Percentiles rank a stretch among this genome's conserved stretches.
phyloP scores from a whole-genome alignment of 2,329 filamentous ascomycete genomes.

The Trichoderma koningii region DNA sequence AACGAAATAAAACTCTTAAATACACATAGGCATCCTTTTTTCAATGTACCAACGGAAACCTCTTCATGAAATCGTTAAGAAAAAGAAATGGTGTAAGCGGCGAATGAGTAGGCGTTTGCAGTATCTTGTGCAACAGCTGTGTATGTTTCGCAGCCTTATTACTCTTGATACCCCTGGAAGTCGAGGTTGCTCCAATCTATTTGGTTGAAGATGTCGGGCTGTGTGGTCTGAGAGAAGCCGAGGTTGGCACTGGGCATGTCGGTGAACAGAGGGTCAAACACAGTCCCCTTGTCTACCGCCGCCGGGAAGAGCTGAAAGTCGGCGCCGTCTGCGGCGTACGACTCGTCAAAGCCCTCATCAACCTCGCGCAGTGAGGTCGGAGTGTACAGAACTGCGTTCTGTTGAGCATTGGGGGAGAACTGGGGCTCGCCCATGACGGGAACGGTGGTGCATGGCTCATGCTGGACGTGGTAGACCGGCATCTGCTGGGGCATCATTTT shows the following conservation, averaged over 20 bases:
- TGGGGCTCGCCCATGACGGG: constrained; percentile 44
- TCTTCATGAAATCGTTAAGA: constrained; percentile 27
- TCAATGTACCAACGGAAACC: constrained; percentile 20
- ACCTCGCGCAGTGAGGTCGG: constrained; percentile 62
- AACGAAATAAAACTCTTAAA: constrained; percentile 17
- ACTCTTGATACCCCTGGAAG: constrained; percentile 36
- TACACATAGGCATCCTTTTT: constrained; percentile 22
- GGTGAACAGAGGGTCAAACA: constrained; percentile 51
- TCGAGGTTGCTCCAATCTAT: constrained; percentile 47
- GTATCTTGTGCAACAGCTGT: not conserved
- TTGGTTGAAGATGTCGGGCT: constrained; percentile 53
- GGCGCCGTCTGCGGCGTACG: constrained; percentile 47
- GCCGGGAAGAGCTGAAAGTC: constrained; percentile 68
- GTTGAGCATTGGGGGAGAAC: constrained; percentile 69
- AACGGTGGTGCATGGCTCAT: constrained; percentile 34
- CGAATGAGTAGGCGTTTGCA: constrained; percentile 4
- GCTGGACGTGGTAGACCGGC: constrained; percentile 36
- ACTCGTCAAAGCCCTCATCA: constrained; percentile 67
- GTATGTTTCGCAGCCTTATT: not conserved
- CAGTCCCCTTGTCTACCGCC: constrained; percentile 44
- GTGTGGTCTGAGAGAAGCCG: constrained; percentile 55
- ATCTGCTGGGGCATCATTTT: constrained; percentile 50
- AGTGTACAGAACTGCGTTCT: constrained; percentile 69
- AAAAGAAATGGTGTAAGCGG: constrained; percentile 13
- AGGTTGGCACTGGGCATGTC: constrained; percentile 54